phyloP scores from a whole-genome alignment of 192 early-diverging fungal genomes.

The Paraglomus brasilianum region DNA sequence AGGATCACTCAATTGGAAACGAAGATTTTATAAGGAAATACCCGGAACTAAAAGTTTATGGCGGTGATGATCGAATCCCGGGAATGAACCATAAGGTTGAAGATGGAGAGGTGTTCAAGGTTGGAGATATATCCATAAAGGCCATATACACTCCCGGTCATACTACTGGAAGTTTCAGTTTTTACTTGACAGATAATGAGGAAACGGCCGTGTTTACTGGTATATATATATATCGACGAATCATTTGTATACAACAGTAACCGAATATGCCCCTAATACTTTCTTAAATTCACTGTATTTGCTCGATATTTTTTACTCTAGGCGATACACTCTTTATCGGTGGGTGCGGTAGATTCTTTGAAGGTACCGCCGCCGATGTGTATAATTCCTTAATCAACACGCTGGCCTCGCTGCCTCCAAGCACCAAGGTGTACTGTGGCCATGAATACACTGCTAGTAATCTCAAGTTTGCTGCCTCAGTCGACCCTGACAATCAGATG shows the following conservation, averaged over 20 bases:
- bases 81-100: slow-evolving; percentile 69
- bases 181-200: slow-evolving; percentile 66
- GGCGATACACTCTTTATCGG: slow-evolving; percentile 37
- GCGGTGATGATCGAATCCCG: slow-evolving; percentile 84
- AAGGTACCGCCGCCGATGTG: slow-evolving; percentile 87
- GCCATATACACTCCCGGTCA: slow-evolving; percentile 83
- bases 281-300: not conserved
- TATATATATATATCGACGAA: slow-evolving; percentile 59
- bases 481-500: slow-evolving; percentile 77
- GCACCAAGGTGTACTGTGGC: slow-evolving; percentile 87
- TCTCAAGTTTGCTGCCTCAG: slow-evolving; percentile 68
- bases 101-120: slow-evolving; percentile 69
- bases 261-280: not conserved
- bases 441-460: slow-evolving; percentile 89
- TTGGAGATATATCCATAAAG: slow-evolving; percentile 70
- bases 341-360: slow-evolving; percentile 92
- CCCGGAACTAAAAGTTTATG: slow-evolving; percentile 72
- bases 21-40: slow-evolving; percentile 50
- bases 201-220: slow-evolving; percentile 87
- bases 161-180: slow-evolving; percentile 85
- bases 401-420: slow-evolving; percentile 67
- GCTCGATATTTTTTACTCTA: slow-evolving; percentile 11
- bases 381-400: slow-evolving; percentile 67
- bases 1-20: slow-evolving; percentile 87
- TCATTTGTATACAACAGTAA: not conserved